phyloP scores from a whole-genome alignment of 2,329 filamentous ascomycete genomes.

The Dothidotthia symphoricarpi region DNA sequence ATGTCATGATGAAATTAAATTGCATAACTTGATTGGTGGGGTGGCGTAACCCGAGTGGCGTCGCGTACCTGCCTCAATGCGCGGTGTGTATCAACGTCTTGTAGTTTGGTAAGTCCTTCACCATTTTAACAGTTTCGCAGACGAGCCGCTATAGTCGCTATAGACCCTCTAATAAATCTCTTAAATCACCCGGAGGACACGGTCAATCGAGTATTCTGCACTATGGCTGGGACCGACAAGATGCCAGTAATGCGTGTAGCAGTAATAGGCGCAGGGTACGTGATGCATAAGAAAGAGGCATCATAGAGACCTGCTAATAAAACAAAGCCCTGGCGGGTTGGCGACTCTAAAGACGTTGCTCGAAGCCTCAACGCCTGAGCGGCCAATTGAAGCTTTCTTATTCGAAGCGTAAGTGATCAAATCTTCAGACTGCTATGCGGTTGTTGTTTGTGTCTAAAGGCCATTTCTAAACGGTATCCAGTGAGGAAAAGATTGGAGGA shows the following conservation, averaged over 20 bases:
- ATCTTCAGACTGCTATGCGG: not conserved
- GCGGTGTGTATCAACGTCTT: too few relatives aligned
- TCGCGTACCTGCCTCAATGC: too few relatives aligned
- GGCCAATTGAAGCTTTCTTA: slow-evolving; percentile 45
- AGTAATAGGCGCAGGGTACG: slow-evolving; percentile 32
- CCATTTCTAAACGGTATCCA: slow-evolving; percentile 9
- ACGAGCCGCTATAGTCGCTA: too few relatives aligned
- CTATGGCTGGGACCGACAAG: slow-evolving; percentile 12
- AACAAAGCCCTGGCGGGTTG: slow-evolving; percentile 26
- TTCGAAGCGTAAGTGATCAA: slow-evolving; percentile 42
- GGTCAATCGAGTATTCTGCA: too few relatives aligned
- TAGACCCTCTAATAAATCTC: too few relatives aligned
- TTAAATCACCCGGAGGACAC: too few relatives aligned
- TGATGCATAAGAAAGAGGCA: not conserved
- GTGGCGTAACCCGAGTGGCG: too few relatives aligned
- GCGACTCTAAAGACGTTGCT: slow-evolving; percentile 32
- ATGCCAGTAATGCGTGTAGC: slow-evolving; percentile 27
- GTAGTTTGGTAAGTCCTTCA: too few relatives aligned
- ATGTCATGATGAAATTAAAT: too few relatives aligned
- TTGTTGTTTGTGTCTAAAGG: too few relatives aligned
- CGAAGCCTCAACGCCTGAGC: slow-evolving; percentile 30
- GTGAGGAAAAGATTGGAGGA: slow-evolving; percentile 47
- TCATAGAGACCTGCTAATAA: slow-evolving; percentile 1
- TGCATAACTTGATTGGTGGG: too few relatives aligned
- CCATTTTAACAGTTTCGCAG: too few relatives aligned